A percentile compares a stretch with the other conserved stretches of the same genome.
These are phyloP conservation scores for Globisporangium nunn DNA, from an alignment of 352 stramenopile species.

Conservation along the genomic window DNA sequence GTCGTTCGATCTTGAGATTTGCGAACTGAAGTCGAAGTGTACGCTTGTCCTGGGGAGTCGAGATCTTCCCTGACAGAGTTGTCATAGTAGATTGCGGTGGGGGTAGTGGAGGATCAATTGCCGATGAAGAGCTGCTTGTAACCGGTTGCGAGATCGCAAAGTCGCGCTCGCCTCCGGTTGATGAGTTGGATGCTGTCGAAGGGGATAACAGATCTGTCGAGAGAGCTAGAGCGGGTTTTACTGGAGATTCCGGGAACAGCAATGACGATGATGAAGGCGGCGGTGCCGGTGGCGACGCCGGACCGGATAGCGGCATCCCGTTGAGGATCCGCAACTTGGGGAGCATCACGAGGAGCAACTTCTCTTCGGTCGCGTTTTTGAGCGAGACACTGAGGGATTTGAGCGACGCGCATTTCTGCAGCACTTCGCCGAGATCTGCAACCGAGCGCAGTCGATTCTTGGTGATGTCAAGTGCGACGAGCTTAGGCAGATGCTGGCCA, in stretches of 20 bases:
- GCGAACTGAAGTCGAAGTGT: slow-evolving; percentile 26
- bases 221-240: slow-evolving; percentile 8
- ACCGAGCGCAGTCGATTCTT: slow-evolving; percentile 44
- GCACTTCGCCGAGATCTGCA: slow-evolving; percentile 27
- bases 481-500: slow-evolving; percentile 24
- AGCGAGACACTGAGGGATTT: slow-evolving; percentile 59
- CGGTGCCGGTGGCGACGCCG: slow-evolving; percentile 8
- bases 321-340: slow-evolving; percentile 57
- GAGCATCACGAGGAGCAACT: slow-evolving; percentile 46
- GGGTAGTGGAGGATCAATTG: neutral
- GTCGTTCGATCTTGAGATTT: slow-evolving; percentile 11
- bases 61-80: neutral
- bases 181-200: slow-evolving; percentile 13
- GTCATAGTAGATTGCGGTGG: neutral
- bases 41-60: slow-evolving; percentile 30
- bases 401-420: slow-evolving; percentile 37
- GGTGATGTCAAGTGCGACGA: slow-evolving; percentile 57
- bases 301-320: slow-evolving; percentile 20
- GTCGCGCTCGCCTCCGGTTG: neutral
- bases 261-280: neutral
- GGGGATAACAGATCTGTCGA: slow-evolving; percentile 4
- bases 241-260: slow-evolving; percentile 6
- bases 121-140: neutral
- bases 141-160: too few species aligned
- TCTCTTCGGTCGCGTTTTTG: slow-evolving; percentile 35